These are phyloP conservation scores for Macrophomina phaseolina DNA, from an alignment of 2,329 filamentous ascomycete genomes.

Conservation along the genomic window DNA sequence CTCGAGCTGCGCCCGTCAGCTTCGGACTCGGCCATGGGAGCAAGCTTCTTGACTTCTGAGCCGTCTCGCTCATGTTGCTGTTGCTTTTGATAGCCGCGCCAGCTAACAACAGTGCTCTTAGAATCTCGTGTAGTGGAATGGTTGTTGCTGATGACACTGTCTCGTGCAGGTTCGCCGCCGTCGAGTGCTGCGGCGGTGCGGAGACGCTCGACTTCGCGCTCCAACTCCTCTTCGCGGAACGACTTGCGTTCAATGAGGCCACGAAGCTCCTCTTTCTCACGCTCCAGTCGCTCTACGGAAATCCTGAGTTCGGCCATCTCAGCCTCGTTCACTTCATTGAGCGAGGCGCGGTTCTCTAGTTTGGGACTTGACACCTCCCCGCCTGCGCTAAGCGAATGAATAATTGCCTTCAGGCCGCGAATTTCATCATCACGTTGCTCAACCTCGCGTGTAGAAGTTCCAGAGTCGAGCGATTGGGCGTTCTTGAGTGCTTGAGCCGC, in stretches of 20 bases:
- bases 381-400: constrained; percentile 89
- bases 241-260: constrained; percentile 74
- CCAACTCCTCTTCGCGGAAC: constrained; percentile 80
- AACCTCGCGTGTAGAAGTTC: constrained; percentile 68
- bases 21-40: constrained; percentile 29
- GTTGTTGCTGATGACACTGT: constrained; percentile 60
- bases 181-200: constrained; percentile 28
- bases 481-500: constrained; percentile 66
- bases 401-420: constrained; percentile 94
- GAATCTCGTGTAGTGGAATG: constrained; percentile 60
- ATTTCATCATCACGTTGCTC: constrained; percentile 98
- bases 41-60: constrained; percentile 32
- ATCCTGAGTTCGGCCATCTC: constrained; percentile 64
- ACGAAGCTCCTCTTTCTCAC: constrained; percentile 80
- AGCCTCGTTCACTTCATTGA: constrained; percentile 38
- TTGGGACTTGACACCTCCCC: constrained; percentile 46
- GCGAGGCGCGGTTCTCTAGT: constrained; percentile 38
- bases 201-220: constrained; percentile 76
- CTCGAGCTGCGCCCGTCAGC: constrained; percentile 61
- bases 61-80: constrained; percentile 11
- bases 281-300: constrained; percentile 73
- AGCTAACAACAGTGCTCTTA: constrained; percentile 67
- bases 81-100: constrained; percentile 46
- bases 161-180: constrained; percentile 50
- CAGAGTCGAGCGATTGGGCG: constrained; percentile 49